Evolutionary conservation across 1,284 basidiomycete genomes (phyloP).

Genomic region (Earliella scabrosa): DNA sequence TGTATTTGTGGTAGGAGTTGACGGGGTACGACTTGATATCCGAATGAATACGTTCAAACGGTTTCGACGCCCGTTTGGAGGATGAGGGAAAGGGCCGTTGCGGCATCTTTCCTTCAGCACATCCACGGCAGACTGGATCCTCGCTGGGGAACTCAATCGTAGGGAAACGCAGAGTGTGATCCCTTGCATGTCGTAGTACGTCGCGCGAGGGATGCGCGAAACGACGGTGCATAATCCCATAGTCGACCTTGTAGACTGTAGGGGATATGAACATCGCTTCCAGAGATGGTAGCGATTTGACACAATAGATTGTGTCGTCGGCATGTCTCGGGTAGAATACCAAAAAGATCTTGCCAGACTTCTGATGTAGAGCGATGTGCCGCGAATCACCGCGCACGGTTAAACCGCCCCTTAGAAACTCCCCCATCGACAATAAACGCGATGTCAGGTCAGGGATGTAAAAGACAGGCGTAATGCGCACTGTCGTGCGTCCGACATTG

Average conservation of each 20-base stretch:
- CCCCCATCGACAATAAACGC: background rate
- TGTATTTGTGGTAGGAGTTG: constrained; percentile 28
- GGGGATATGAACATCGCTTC: background rate
- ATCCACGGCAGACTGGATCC: constrained; percentile 25
- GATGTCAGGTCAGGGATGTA: background rate
- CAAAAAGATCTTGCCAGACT: background rate
- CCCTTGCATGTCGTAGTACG: constrained; percentile 9
- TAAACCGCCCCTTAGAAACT: background rate
- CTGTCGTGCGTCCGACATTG: background rate
- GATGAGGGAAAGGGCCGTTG: constrained; percentile 20
- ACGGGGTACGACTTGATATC: constrained; percentile 27
- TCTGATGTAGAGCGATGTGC: background rate
- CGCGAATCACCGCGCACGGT: background rate
- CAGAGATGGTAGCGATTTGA: background rate
- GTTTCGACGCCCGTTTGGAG: background rate
- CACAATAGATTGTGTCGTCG: background rate
- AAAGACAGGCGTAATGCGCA: background rate
- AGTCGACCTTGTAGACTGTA: background rate
- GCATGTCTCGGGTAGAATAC: background rate
- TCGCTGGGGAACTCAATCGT: constrained; percentile 15
- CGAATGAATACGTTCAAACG: constrained; percentile 30
- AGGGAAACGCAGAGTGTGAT: constrained; percentile 16
- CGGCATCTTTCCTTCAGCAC: constrained; percentile 27
- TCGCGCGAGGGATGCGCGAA: constrained; percentile 2
- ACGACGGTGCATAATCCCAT: constrained; percentile 3